These are phyloP conservation scores for Dianthus caryophyllus DNA, from an alignment of 148 eudicot genomes.

Conservation along the genomic window DNA sequence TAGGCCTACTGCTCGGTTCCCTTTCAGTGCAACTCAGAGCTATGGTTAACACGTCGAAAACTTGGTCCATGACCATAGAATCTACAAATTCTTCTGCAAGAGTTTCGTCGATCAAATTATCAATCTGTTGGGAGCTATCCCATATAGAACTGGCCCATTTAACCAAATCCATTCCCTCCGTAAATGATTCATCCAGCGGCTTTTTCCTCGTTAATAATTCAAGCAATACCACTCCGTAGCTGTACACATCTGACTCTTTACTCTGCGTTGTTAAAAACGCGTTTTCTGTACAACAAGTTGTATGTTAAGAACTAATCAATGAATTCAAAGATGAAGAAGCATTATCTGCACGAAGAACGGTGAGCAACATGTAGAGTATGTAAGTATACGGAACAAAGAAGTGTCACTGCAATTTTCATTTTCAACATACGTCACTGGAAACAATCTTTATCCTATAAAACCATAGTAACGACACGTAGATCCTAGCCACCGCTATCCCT, in stretches of 20 bases:
- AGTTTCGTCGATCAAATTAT: slow-evolving; percentile 39
- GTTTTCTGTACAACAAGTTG: slow-evolving; percentile 40
- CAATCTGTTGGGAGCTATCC: slow-evolving; percentile 37
- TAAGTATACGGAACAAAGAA: too few species aligned
- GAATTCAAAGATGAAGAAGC: too few species aligned
- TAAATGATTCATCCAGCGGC: slow-evolving; percentile 47
- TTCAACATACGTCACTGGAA: too few species aligned
- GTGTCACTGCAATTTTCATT: too few species aligned
- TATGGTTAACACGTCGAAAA: slow-evolving; percentile 41
- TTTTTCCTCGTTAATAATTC: slow-evolving; percentile 58
- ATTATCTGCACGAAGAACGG: too few species aligned
- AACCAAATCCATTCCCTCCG: slow-evolving; percentile 44
- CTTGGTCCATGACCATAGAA: slow-evolving; percentile 46
- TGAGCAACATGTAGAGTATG: too few species aligned
- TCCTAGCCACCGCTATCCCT: too few species aligned
- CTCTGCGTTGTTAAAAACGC: slow-evolving; percentile 46
- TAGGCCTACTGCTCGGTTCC: slow-evolving; percentile 61
- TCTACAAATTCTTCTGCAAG: slow-evolving; percentile 51
- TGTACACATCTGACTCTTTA: slow-evolving; percentile 70
- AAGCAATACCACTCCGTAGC: slow-evolving; percentile 75
- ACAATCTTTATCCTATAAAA: too few species aligned
- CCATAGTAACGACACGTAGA: too few species aligned
- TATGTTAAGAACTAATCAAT: background rate
- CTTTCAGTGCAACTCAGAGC: slow-evolving; percentile 67
- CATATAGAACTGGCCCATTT: slow-evolving; percentile 49